Conservation (phyloP, 225 moss, liverwort and hornwort genomes). For the Physcomitrellopsis africana region DNA sequence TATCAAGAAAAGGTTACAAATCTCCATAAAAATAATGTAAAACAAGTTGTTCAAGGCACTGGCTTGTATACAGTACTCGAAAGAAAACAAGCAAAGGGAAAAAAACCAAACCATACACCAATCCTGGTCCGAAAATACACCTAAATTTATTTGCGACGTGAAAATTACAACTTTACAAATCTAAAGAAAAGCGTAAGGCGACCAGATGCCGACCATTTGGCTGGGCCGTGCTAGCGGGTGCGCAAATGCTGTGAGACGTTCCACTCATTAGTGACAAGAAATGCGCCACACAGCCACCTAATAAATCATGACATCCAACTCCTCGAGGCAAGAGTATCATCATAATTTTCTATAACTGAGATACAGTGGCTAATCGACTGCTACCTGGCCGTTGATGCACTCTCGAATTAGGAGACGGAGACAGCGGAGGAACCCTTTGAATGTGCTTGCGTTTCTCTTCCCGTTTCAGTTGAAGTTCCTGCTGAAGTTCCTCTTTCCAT, state of each 20-base stretch:
- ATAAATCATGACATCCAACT: constrained; percentile 13
- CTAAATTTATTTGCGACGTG: constrained; percentile 29
- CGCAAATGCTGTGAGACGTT: constrained; percentile 17
- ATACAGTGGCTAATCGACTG: constrained; percentile 48
- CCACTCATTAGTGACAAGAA: constrained; percentile 16
- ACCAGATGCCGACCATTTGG: constrained; percentile 36
- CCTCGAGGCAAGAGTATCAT: constrained; percentile 14
- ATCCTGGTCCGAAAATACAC: not conserved
- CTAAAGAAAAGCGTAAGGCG: constrained; percentile 27
- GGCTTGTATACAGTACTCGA: too few relatives aligned
- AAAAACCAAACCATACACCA: too few relatives aligned
- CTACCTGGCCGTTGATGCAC: constrained; percentile 52
- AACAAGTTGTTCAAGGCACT: too few relatives aligned
- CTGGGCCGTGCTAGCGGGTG: constrained; percentile 32
- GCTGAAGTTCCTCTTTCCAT: constrained; percentile 93
- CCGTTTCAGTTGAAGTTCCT: constrained; percentile 85
- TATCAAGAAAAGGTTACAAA: too few relatives aligned
- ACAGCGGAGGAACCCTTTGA: constrained; percentile 43
- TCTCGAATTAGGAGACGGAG: constrained; percentile 60
- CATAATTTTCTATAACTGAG: constrained; percentile 34
- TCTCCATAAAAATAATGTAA: too few relatives aligned
- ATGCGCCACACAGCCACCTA: constrained; percentile 23
- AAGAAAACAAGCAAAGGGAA: too few relatives aligned
- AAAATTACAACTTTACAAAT: constrained; percentile 48
- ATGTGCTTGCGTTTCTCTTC: constrained; percentile 67